phyloP scores from a whole-genome alignment of 768 basidiomycete genomes.

The Tephrocybe sp. region DNA sequence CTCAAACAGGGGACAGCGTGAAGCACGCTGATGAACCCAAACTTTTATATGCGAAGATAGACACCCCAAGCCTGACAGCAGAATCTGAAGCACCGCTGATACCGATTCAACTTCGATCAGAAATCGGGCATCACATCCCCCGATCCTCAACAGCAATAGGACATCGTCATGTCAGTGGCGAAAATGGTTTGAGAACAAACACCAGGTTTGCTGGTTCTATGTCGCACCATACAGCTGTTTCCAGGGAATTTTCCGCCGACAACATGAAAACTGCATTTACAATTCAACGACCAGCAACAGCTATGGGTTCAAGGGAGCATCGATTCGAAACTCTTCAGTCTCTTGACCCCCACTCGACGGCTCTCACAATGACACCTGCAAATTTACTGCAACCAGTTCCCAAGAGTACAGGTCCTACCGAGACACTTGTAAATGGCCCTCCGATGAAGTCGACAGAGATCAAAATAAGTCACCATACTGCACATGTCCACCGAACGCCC shows the following conservation, averaged over 20 bases:
- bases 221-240: background rate
- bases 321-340: conserved; percentile 2
- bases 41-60: background rate
- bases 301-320: conserved; percentile 12
- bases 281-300: conserved; percentile 14
- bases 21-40: conserved; percentile 1
- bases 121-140: conserved; percentile 1
- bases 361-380: background rate
- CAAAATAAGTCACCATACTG: background rate
- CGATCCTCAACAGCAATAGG: conserved; percentile 18
- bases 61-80: conserved; percentile 10
- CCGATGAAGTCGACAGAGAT: background rate
- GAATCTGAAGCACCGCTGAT: conserved; percentile 7
- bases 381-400: background rate
- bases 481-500: background rate
- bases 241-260: background rate
- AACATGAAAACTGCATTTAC: conserved; percentile 1
- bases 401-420: background rate
- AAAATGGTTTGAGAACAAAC: background rate
- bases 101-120: background rate
- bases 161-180: conserved; percentile 11
- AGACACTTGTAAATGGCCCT: background rate
- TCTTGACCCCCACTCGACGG: background rate
- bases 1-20: background rate
- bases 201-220: background rate